phyloP scores from a whole-genome alignment of 768 basidiomycete genomes.

The Rhodotorula toruloides region DNA sequence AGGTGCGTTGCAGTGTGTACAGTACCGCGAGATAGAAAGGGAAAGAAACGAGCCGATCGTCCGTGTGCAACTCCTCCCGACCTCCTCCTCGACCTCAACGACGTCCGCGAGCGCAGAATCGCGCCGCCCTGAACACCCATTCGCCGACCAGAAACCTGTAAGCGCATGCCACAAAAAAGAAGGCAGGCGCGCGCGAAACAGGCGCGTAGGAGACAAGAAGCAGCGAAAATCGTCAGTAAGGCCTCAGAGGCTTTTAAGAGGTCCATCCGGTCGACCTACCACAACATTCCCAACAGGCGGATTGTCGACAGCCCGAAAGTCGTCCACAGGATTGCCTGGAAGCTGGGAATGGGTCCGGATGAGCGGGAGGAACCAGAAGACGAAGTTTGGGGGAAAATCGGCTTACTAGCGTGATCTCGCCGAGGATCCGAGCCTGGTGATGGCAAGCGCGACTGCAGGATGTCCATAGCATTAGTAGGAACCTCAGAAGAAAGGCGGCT shows the following conservation, averaged over 20 bases:
- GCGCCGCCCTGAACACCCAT: slow-evolving; percentile 15
- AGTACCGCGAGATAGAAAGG: too few species aligned
- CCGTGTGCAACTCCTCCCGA: too few species aligned
- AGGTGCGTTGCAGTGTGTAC: too few species aligned
- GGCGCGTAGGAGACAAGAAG: neutral
- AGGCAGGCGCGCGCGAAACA: neutral
- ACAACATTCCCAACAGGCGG: slow-evolving; percentile 3
- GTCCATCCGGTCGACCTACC: neutral
- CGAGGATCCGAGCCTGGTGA: slow-evolving; percentile 10
- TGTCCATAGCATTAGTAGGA: neutral
- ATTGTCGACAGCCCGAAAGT: slow-evolving; percentile 20
- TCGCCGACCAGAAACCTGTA: slow-evolving; percentile 13
- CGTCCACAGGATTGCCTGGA: slow-evolving; percentile 33
- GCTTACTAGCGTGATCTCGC: slow-evolving; percentile 26
- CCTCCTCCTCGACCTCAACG: too few species aligned
- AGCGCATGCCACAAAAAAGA: neutral
- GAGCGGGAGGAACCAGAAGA: neutral
- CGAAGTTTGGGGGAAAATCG: too few species aligned
- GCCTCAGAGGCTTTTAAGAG: too few species aligned
- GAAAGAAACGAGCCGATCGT: too few species aligned
- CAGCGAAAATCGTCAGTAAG: too few species aligned
- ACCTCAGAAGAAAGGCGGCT: neutral
- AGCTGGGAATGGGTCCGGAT: neutral
- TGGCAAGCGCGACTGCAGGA: slow-evolving; percentile 17
- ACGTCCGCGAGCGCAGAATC: slow-evolving; percentile 21